phyloP scores from a whole-genome alignment of 1,284 basidiomycete genomes.

The Tausonia pullulans region DNA sequence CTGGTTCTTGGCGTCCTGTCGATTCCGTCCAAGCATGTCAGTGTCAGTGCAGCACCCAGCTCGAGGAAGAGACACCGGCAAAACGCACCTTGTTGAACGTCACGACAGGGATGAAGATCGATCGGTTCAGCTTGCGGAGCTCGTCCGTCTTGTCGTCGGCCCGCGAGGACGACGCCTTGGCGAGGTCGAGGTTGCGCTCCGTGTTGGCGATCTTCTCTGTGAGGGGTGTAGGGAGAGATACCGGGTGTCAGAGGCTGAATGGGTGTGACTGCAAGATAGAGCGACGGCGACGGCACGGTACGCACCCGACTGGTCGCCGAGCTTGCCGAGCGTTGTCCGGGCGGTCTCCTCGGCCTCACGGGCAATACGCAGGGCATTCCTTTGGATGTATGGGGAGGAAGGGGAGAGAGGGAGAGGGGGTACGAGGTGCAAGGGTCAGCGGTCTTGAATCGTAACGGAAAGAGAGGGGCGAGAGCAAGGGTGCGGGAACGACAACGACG shows the following conservation, averaged over 20 bases:
- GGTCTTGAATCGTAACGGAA: too few species aligned
- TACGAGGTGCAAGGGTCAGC: not conserved
- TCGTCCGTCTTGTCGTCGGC: constrained; percentile 91
- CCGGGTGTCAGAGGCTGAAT: not conserved
- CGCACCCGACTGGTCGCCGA: constrained; percentile 92
- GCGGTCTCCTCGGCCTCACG: constrained; percentile 94
- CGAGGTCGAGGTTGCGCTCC: constrained; percentile 86
- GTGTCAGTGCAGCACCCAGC: not conserved
- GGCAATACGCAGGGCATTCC: constrained; percentile 82
- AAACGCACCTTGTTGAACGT: constrained; percentile 63
- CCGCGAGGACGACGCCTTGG: constrained; percentile 76
- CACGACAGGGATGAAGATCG: constrained; percentile 87
- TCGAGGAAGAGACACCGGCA: not conserved
- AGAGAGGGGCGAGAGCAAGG: too few species aligned
- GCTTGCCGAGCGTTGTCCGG: constrained; percentile 65
- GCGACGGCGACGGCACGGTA: constrained; percentile 8
- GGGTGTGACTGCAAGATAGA: not conserved
- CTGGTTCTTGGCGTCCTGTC: constrained; percentile 65
- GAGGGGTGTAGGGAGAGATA: too few species aligned
- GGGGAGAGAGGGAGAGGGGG: not conserved
- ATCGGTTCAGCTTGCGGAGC: constrained; percentile 68
- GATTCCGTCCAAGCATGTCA: not conserved
- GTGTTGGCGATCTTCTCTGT: constrained; percentile 69
- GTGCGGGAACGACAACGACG: not conserved
- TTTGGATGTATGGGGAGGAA: constrained; percentile 3